Conservation (phyloP, 2,329 filamentous ascomycete species). For the Fusarium nisikadoi region DNA sequence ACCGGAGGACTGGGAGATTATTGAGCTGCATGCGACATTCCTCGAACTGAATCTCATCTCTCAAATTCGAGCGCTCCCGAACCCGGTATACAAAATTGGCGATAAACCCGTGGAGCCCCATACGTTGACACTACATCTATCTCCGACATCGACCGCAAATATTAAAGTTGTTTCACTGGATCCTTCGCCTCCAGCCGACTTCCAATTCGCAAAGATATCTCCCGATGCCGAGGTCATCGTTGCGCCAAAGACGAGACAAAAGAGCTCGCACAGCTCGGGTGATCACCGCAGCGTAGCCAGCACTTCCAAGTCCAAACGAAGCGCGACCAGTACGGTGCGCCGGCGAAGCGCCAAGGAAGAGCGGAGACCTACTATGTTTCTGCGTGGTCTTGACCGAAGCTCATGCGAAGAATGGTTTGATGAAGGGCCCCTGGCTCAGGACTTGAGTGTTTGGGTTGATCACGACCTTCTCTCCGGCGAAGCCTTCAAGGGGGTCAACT, state of each 20-base stretch:
- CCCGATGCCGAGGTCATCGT: constrained; percentile 97
- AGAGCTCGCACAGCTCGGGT: constrained; percentile 70
- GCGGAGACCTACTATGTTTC: constrained; percentile 74
- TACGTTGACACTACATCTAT: constrained; percentile 90
- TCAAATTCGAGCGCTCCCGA: constrained; percentile 93
- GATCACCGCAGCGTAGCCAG: constrained; percentile 85
- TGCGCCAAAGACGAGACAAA: constrained; percentile 87
- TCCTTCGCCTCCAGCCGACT: constrained; percentile 73
- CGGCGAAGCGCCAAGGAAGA: constrained; percentile 69
- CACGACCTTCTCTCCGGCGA: constrained; percentile 77
- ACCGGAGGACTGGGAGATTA: constrained; percentile 97
- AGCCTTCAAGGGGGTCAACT: constrained; percentile 79
- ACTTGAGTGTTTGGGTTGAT: constrained; percentile 86
- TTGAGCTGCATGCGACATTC: constrained; percentile 95
- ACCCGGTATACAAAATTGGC: constrained; percentile 73
- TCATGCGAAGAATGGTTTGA: constrained; percentile 83
- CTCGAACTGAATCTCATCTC: constrained; percentile 92
- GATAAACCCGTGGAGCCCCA: constrained; percentile 70
- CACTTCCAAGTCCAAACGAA: constrained; percentile 80
- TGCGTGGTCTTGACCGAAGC: constrained; percentile 80
- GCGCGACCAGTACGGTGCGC: constrained; percentile 79
- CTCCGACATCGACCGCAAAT: constrained; percentile 93
- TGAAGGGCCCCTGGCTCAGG: constrained; percentile 65
- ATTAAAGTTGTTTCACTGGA: constrained; percentile 87
- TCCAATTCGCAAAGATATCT: constrained; percentile 89